These are phyloP conservation scores for Pseudoperonospora humuli DNA, from an alignment of 352 stramenopile species.

Conservation along the genomic window DNA sequence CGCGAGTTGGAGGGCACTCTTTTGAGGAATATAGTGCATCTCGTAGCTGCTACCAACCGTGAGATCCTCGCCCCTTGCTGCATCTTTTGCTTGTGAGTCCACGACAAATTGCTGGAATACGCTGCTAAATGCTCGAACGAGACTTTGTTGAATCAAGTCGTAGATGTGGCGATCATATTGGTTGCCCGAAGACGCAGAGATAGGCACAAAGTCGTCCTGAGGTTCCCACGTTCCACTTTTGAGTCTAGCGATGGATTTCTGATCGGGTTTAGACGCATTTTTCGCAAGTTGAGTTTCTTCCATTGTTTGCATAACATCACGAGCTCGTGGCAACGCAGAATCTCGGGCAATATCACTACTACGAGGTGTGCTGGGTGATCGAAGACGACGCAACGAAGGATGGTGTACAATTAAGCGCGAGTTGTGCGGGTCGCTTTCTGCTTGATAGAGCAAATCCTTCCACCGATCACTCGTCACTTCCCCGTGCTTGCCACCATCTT, in stretches of 20 bases:
- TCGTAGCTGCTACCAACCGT: slow-evolving; percentile 20
- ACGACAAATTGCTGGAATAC: slow-evolving; percentile 71
- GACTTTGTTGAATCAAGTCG: slow-evolving; percentile 40
- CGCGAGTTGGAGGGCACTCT: slow-evolving; percentile 62
- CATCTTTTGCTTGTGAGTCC: slow-evolving; percentile 44
- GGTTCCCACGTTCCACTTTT: slow-evolving; percentile 9
- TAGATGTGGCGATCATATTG: slow-evolving; percentile 73
- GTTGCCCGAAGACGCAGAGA: slow-evolving; percentile 20
- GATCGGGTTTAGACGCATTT: slow-evolving; percentile 13
- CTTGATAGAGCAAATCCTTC: slow-evolving; percentile 72
- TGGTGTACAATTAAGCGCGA: slow-evolving; percentile 62
- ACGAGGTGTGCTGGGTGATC: slow-evolving; percentile 18
- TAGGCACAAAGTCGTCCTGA: slow-evolving; percentile 5
- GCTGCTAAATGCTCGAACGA: slow-evolving; percentile 52
- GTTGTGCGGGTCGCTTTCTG: slow-evolving; percentile 48
- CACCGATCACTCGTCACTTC: slow-evolving; percentile 74
- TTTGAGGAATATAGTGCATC: slow-evolving; percentile 57
- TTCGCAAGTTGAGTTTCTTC: slow-evolving; percentile 18
- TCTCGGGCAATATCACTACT: slow-evolving; percentile 6
- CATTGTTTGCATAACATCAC: slow-evolving; percentile 21
- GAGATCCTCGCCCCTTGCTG: slow-evolving; percentile 16
- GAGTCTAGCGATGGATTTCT: not conserved
- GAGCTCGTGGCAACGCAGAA: slow-evolving; percentile 9
- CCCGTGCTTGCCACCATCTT: slow-evolving; percentile 68
- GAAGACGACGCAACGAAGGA: slow-evolving; percentile 19